Base-by-base conservation (phyloP, 768 basidiomycete species). In the Amylocystis lapponica region DNA sequence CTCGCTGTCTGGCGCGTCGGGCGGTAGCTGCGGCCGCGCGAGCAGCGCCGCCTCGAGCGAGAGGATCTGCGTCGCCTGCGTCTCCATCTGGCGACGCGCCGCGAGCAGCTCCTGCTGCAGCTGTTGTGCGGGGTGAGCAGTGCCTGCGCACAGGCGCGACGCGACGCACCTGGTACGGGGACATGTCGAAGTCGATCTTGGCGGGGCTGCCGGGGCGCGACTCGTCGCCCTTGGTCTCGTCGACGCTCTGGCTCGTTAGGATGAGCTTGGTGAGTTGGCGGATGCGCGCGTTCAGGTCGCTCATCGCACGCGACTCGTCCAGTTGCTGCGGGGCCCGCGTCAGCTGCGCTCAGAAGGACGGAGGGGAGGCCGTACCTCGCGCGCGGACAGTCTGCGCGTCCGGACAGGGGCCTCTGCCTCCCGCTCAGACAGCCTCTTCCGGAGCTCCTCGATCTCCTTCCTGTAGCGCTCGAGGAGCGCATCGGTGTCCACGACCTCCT, bases 391-490 rank as follows among this genome's bases (percentile, higher is more conserved):
- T 22, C 71, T 56, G 33, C 71, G 62, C n/a, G 55, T 58, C 51
- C 64, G 62, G 32, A 55, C 60, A 14, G 70, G 72, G 12, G 77
- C 81, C 39, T 83, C 83, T 8, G 77, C 74, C 58, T 87, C 84
- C 29, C 79, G 70, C 49, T 87, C 86, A 12, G 72, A 65, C 31
- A 94, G 70, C 31, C 89, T 76, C 2, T 61, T 67, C 68, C 83
- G 87, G 41, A 99, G 78, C 31, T 87, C 85, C 37, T 94, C 93
- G 42, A 99, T 95, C 66, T 98, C 92, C 55, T 86, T 88, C 52
- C 89, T 79, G 61, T 98, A 97, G 39, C 91, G 77, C 67, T 95
- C 90, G 49, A 99, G 87, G 30, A 96, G 73, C 0, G 92, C 94
- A 47, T 93, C 89, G 0, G 90, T 92, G 53, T 96, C 91, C 3